Percentiles rank a stretch among this genome's conserved stretches.
Evolutionary conservation across 306 rosid genomes (phyloP).

Genomic region (Pterocarpus macrocarpus): DNA sequence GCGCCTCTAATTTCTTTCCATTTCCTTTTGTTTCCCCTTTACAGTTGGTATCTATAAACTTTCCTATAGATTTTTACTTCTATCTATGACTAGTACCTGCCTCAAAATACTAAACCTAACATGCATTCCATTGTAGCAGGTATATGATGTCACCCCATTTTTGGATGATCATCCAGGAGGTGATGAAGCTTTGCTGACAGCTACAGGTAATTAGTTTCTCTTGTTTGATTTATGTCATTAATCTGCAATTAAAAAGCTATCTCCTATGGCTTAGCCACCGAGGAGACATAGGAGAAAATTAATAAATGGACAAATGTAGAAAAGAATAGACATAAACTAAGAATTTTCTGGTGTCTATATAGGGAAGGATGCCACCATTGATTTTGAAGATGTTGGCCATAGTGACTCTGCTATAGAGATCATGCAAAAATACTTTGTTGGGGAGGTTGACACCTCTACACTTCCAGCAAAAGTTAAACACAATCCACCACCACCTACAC

Average conservation of each 20-base stretch:
- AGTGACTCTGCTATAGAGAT: conserved; percentile 69
- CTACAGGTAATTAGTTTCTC: conserved; percentile 69
- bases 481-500: conserved; percentile 38
- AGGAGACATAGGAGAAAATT: too few species aligned
- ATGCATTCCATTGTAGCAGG: conserved; percentile 57
- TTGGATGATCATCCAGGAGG: conserved; percentile 98
- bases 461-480: conserved; percentile 54
- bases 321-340: conserved; percentile 19
- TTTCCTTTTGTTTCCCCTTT: not conserved
- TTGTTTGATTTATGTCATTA: not conserved
- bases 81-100: not conserved
- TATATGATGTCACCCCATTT: conserved; percentile 85
- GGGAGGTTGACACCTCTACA: conserved; percentile 64
- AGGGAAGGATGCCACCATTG: conserved; percentile 91
- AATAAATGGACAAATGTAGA: not conserved
- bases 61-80: conserved; percentile 1
- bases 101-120: not conserved
- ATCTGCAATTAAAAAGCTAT: not conserved
- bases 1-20: too few species aligned
- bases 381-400: conserved; percentile 88
- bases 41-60: not conserved
- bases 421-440: conserved; percentile 70
- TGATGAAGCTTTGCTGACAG: conserved; percentile 78
- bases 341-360: conserved; percentile 44
- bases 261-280: too few species aligned